Base-by-base conservation (phyloP, 768 basidiomycete species). In the Mrakia hoshinonis region DNA sequence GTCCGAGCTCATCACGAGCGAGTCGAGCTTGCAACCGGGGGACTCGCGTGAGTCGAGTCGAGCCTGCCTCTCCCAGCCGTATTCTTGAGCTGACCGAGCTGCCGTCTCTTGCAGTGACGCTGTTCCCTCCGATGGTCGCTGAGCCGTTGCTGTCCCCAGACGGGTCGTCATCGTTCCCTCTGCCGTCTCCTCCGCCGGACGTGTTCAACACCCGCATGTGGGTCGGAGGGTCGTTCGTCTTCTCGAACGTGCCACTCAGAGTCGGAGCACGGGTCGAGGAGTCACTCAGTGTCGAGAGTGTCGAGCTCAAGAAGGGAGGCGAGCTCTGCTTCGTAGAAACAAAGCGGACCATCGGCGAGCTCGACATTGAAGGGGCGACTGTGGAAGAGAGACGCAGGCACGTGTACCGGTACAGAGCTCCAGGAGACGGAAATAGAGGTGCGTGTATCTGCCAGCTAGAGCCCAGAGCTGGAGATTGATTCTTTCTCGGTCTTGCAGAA, bases 191-290 rank as follows among this genome's bases (percentile, higher is more conserved):
- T 10, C 55, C 55, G 12, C 55, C 55, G 29, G 31, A 26, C 55
- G 24, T 58, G 13, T 31, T 58, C 55, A 58, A 58, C 55, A 58
- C 55, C 34, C 55, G 55, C 13, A 58, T 58, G 55, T 58, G 55
- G 55, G 55, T 58, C 13, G 55, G 55, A 36, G 55, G 55, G 5
- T 58, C 55, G 13, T 58, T 58, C 55, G 18, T 18, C 55, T 58
- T 58, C 55, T 29, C 55, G 24, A 34, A 20, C 29, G 1, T 12
- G 13, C 29, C 29, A 5, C 18, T 58, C 29, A 58, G 26, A 26
- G 6, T 58, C 15, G 55, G 55, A 36, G 18, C 29, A 3, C 10
- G 34, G 55, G 55, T 58, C 5, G 18, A 31, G 55, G 55, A 58
- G 31, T 11, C 55, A 1, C 55, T 58, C 0, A 58, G 55, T 20